phyloP scores from a whole-genome alignment of 2,329 filamentous ascomycete genomes.

The Penicillium occitanis region DNA sequence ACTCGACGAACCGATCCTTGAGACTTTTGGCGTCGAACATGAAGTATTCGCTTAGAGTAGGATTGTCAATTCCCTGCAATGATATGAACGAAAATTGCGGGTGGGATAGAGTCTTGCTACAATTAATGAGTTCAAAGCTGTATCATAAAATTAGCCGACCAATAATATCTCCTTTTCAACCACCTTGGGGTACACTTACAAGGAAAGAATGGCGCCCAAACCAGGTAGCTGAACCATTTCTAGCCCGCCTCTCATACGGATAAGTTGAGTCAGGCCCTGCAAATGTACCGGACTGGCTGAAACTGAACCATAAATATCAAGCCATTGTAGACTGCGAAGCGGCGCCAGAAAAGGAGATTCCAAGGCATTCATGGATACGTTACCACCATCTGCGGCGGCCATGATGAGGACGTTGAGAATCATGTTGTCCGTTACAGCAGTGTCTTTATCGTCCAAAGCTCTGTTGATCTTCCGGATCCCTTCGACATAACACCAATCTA shows the following conservation, averaged over 20 bases:
- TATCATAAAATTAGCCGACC: not conserved
- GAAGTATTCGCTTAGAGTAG: not conserved
- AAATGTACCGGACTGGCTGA: constrained; percentile 22
- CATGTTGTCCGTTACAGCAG: constrained; percentile 20
- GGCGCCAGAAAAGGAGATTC: constrained; percentile 21
- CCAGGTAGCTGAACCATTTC: constrained; percentile 30
- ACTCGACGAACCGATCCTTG: not conserved
- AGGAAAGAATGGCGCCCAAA: constrained; percentile 32
- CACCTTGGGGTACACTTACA: constrained; percentile 20
- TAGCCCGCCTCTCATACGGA: constrained; percentile 30
- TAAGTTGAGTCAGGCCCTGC: constrained; percentile 21
- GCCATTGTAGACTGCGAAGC: constrained; percentile 24
- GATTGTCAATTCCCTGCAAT: not conserved
- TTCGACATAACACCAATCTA: constrained; percentile 14
- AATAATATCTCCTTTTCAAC: not conserved
- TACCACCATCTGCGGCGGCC: constrained; percentile 7
- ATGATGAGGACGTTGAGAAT: constrained; percentile 14
- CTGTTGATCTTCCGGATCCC: constrained; percentile 15
- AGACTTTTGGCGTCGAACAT: not conserved
- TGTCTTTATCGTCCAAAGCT: constrained; percentile 9
- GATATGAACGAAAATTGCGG: constrained; percentile 16
- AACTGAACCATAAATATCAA: constrained; percentile 24
- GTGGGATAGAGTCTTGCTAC: not conserved
- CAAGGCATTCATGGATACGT: not conserved
- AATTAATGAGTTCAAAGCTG: constrained; percentile 6